A percentile compares a stretch with the other conserved stretches of the same genome.
phyloP scores from a whole-genome alignment of 768 basidiomycete species.

The Agaricus subrufescens region DNA sequence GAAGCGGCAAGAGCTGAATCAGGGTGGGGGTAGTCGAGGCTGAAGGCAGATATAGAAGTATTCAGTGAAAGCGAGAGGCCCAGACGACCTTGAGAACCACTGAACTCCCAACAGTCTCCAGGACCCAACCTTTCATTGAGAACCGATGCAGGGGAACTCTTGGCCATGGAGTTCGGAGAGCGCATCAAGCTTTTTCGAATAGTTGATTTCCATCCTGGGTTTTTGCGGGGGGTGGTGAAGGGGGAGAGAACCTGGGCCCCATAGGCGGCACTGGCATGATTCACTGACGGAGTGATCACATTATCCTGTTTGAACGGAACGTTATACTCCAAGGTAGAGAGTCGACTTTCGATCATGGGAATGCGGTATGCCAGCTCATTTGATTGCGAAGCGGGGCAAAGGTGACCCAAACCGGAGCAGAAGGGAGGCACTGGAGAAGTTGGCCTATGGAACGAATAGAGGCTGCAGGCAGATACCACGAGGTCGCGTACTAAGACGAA shows the following conservation, averaged over 20 bases:
- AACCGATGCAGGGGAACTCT: neutral
- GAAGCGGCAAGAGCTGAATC: neutral
- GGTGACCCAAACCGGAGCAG: neutral
- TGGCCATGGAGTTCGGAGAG: neutral
- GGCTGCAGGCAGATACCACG: neutral
- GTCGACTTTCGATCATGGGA: neutral
- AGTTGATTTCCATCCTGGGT: neutral
- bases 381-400: neutral
- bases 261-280: neutral
- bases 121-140: neutral
- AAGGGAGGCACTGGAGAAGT: neutral
- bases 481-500: neutral
- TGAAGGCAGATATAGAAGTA: neutral
- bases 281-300: neutral
- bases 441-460: neutral
- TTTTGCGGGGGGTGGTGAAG: neutral
- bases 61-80: neutral
- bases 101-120: neutral
- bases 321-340: neutral
- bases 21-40: neutral
- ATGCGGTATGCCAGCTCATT: neutral
- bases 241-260: neutral
- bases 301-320: neutral
- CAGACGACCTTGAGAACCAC: neutral
- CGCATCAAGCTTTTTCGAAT: neutral